Evolutionary conservation across 805 yeast genomes (phyloP).

Genomic region (Brettanomyces sp.): DNA sequence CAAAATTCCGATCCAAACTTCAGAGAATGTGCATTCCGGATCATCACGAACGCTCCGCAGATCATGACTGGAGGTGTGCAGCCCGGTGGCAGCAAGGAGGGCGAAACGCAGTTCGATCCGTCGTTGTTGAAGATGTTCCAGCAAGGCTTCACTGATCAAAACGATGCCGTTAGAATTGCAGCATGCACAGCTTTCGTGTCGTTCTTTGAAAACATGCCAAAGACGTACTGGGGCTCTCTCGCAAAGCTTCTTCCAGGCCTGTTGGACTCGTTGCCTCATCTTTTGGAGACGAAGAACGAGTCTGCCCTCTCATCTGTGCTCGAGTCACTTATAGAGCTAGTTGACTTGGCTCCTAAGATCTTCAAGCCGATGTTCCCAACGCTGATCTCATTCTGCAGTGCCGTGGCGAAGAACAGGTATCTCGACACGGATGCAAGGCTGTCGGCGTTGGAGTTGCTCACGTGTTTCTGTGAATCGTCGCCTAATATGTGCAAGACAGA

Average conservation of each 20-base stretch:
- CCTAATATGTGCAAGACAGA: conserved; percentile 91
- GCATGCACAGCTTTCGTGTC: conserved; percentile 90
- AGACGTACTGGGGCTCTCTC: conserved; percentile 65
- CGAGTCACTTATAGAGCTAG: conserved; percentile 82
- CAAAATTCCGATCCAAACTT: conserved; percentile 45
- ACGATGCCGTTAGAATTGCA: conserved; percentile 81
- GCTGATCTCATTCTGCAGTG: conserved; percentile 78
- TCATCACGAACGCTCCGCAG: conserved; percentile 76
- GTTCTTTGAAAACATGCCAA: conserved; percentile 75
- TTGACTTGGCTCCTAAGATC: conserved; percentile 89
- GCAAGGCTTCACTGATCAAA: conserved; percentile 68
- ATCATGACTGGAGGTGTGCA: conserved; percentile 37
- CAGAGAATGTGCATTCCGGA: conserved; percentile 87
- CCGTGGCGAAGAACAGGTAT: conserved; percentile 72
- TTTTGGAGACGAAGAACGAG: conserved; percentile 71
- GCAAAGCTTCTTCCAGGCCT: conserved; percentile 76
- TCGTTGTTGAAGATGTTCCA: conserved; percentile 60
- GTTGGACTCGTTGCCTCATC: conserved; percentile 78
- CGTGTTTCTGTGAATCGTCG: conserved; percentile 86
- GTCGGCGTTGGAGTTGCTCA: conserved; percentile 79
- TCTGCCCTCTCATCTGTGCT: conserved; percentile 78
- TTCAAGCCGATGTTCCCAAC: conserved; percentile 85
- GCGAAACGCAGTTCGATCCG: conserved; percentile 20
- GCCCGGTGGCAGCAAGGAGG: not conserved
- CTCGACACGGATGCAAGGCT: conserved; percentile 72